Base-by-base conservation (phyloP, 805 yeast species). In the Phaffomyces thermotolerans region DNA sequence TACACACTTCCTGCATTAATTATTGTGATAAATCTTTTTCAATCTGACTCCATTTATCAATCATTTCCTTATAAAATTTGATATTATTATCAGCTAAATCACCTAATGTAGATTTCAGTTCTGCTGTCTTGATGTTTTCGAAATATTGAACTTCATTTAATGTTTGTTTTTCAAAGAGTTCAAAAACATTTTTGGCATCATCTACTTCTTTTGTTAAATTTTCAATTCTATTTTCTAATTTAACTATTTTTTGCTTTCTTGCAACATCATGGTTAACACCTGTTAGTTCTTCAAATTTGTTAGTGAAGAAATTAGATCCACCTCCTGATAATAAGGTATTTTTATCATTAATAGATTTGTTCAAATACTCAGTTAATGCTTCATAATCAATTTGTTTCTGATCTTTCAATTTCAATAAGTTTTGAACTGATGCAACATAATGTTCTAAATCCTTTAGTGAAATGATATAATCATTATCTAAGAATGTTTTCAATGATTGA, bases 331-430 rank as follows among this genome's bases (percentile, higher is more conserved):
- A 62, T 20, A 78, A 58, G 4, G 68, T 64, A 46, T 73, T 75
- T 52, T 79, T 78, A 52, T 91, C 98, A 34, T 67, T 66, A 39
- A 75, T 71, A 0, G 95, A 79, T 55, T 86, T 84, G 34, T 72
- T 71, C 44, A 89, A 67, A 64, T 91, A 91, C 43, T 84, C 95
- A 34, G 78, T 76, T 36, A 91, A 68, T 41, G 85, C 95, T 58
- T 93, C 97, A 56, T 83, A 81, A 60, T 91, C 99, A 24, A 91
- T 76, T 54, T 86, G 90, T 61, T 90, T 90, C 58, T 88, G 89
- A 57, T 91, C 98, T 51, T 91, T 88, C 44, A 85, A 72, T 57
- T 84, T 89, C 42, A 93, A 75, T 46, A 91, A 66, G 48, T 73
- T 77, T 55, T 79, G 79, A 52, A 84, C 66, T 20, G 84, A 76